phyloP scores from a whole-genome alignment of 2,329 filamentous ascomycete genomes.

The Gnomoniopsis sp. region DNA sequence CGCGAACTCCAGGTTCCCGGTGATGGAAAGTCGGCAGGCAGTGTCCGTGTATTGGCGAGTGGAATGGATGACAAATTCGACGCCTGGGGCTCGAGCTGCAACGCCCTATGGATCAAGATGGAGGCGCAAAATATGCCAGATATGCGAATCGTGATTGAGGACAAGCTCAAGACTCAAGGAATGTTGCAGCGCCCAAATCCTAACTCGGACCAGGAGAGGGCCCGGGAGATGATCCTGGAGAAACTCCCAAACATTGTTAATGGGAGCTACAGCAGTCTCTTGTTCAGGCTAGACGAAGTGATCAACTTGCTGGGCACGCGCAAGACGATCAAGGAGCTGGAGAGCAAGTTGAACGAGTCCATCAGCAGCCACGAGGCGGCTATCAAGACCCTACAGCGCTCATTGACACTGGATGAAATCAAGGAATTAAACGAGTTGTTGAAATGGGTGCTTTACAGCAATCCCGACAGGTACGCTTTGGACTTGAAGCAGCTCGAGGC shows the following conservation, averaged over 20 bases:
- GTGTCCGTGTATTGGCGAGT: conserved; percentile 22
- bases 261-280: conserved; percentile 21
- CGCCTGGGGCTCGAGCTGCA: neutral
- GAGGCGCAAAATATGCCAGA: conserved; percentile 21
- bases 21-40: conserved; percentile 2
- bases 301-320: conserved; percentile 20
- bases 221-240: conserved; percentile 20
- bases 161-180: conserved; percentile 18
- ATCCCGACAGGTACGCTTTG: neutral
- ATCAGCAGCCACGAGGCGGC: conserved; percentile 23
- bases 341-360: conserved; percentile 19
- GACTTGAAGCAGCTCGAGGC: neutral
- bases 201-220: conserved; percentile 20
- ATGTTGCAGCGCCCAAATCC: conserved; percentile 20
- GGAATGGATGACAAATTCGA: conserved; percentile 19
- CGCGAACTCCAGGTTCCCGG: conserved; percentile 9
- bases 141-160: conserved; percentile 22
- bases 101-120: conserved; percentile 17
- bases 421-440: conserved; percentile 25
- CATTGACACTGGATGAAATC: conserved; percentile 22
- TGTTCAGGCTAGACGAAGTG: conserved; percentile 21
- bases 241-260: conserved; percentile 18
- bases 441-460: conserved; percentile 24
- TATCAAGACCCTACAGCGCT: conserved; percentile 23
- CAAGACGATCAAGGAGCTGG: conserved; percentile 18